Evolutionary conservation across 306 rosid genomes (phyloP), one percentile per base, ranked within the genome.

Genomic region (Geum urbanum): DNA sequence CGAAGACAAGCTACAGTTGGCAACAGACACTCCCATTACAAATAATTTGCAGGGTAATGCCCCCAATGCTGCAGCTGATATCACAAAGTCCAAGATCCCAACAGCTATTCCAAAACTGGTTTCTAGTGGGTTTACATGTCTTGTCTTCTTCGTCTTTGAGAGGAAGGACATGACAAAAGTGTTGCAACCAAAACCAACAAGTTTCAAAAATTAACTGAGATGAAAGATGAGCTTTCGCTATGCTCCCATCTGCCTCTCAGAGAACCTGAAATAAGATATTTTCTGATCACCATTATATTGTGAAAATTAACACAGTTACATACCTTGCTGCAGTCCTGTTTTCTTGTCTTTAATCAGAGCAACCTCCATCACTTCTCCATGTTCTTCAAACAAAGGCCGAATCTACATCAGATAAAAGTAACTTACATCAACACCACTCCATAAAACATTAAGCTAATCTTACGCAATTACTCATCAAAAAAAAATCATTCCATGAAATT

Each of bases 261-360:
- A 79, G 55, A 66, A 88, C 96, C 97, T 90, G 97, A 86, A 92
- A 88, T 77, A 80, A 84, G 84, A 84, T 82, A 76, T 67, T 72
- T 72, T 72, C 59, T 65, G 78, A 89, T 76, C 78, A 80, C 80
- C 74, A 70, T 56, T 69, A 81, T 72, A 76, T 83, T 55, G 68
- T 75, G 62, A 73, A 76, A 74, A 71, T 71, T 83, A 52, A 70
- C 35, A 70, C 74, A 46, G 72, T 71, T 19, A 69, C 78, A 73
- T 86, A 94, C 99, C 99, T 84, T 88, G 97, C 79, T 91, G 95
- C 45, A 85, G 97, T 80, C 99, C 99, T 32, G 99, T 94, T 80
- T 81, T 91, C 86, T 79, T 91, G 77, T 94, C 99, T 75, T 79
- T 94, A 69, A 91, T 91, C 78, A 91, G 40, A 53, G 99, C 97